Evolutionary conservation across 208 protist species (phyloP).

Genomic region (Leishmania major): DNA sequence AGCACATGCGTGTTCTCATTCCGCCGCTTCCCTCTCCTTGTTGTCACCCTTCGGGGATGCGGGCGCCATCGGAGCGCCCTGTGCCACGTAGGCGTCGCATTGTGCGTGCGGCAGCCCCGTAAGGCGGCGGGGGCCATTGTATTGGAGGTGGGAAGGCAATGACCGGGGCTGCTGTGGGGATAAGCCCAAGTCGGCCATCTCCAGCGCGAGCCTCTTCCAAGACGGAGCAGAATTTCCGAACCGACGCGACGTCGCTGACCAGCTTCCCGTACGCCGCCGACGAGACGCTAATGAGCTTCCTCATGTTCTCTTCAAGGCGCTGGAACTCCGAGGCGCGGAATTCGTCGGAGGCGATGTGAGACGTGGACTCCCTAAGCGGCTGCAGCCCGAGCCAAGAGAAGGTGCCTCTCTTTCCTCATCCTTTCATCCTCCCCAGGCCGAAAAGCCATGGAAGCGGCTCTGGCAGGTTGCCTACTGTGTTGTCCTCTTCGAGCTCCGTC

Average conservation of each 20-base stretch:
- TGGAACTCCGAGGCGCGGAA: background rate
- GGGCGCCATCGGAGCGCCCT: background rate
- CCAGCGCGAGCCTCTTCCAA: background rate
- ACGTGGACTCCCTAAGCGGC: too few species aligned
- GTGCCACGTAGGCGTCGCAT: background rate
- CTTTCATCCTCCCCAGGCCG: background rate
- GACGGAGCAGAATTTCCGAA: background rate
- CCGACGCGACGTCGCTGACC: background rate
- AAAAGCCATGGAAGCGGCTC: background rate
- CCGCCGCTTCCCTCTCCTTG: background rate
- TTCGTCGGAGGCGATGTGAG: background rate
- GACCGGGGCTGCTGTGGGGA: background rate
- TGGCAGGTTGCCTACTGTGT: background rate
- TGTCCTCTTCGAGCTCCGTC: background rate
- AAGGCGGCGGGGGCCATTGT: background rate
- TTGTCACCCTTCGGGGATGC: background rate
- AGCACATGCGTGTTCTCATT: background rate
- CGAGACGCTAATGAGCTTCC: background rate
- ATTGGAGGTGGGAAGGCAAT: background rate
- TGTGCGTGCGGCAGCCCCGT: background rate
- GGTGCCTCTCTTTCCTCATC: background rate
- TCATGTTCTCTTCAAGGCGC: background rate
- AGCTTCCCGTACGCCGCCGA: background rate
- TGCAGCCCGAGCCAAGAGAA: too few species aligned
- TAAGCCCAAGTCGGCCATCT: background rate